Evolutionary conservation across 192 early-diverging fungal species (phyloP), one percentile per base, ranked within the genome.

Genomic region (Umbelopsis ramanniana): DNA sequence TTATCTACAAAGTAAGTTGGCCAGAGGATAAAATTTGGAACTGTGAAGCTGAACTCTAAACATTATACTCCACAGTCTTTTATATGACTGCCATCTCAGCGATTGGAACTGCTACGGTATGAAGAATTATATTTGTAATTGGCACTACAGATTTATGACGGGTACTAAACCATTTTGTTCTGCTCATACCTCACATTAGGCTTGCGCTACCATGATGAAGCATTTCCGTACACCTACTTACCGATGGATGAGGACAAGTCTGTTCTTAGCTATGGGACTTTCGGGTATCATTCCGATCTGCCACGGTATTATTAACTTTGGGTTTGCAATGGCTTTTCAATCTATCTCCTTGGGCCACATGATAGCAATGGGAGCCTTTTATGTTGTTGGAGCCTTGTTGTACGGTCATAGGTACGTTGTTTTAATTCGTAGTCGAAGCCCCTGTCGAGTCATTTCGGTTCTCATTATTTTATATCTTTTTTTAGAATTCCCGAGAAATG

Each of bases 181-280:
- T 43, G 6, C 6, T 43, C 21, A 23, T 67, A n/a, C 45, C 24
- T 15, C 50, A 57, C 79, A 82, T 17, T 72, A 83, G 71, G 75
- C 91, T 54, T 82, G 85, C 22, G 80, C 95, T 47, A 74, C 83
- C 19, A 83, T 76, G 23, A 68, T 81, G 63, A 73, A 88, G 52
- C 83, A 85, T 52, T 95, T 95, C 76, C 76, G 88, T 19, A 87
- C 86, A 12, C 89, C 93, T 26, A 84, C 90, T 33, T 97, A 90
- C 76, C 89, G 95, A 46, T 88, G 87, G 76, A 76, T 95, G 53
- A 87, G 96, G 2, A 93, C 94, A 0, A 74, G 77, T 10, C 82
- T 93, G 43, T 98, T 98, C 82, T 69, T 93, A 29, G 88, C 89
- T 0, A 78, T 98, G 77, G 96, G 95, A 21, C 75, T 93, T 45